Conservation (phyloP, 768 basidiomycete genomes). For the Agaricus subrufescens region DNA sequence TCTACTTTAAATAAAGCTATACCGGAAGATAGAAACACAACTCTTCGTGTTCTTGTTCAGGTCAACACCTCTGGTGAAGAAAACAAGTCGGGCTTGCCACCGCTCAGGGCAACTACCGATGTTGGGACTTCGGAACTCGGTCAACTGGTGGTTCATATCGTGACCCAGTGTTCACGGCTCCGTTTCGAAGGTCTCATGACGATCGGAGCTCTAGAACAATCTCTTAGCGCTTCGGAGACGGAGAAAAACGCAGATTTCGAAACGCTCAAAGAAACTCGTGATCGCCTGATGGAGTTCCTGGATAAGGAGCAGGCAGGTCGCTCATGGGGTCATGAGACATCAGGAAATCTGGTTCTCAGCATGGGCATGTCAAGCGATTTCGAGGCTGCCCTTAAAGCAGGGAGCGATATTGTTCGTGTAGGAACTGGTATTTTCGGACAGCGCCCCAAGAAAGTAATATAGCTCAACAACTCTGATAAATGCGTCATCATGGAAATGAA, state of each 20-base stretch:
- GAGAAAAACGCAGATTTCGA: slow-evolving; percentile 70
- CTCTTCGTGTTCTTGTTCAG: slow-evolving; percentile 83
- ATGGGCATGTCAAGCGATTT: slow-evolving; percentile 99
- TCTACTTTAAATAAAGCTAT: slow-evolving; percentile 73
- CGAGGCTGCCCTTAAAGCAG: slow-evolving; percentile 76
- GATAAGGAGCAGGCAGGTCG: slow-evolving; percentile 15
- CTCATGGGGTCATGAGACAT: slow-evolving; percentile 43
- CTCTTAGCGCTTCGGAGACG: slow-evolving; percentile 45
- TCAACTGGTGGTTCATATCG: slow-evolving; percentile 65
- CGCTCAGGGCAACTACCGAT: slow-evolving; percentile 37
- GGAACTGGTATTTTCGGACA: slow-evolving; percentile 88
- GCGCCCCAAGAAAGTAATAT: slow-evolving; percentile 47
- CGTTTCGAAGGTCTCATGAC: slow-evolving; percentile 91
- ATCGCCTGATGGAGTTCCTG: slow-evolving; percentile 47
- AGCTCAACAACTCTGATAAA: not conserved
- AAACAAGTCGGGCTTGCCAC: slow-evolving; percentile 79
- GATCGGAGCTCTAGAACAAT: slow-evolving; percentile 80
- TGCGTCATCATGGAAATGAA: no score
- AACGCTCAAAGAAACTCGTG: slow-evolving; percentile 57
- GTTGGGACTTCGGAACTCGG: slow-evolving; percentile 46
- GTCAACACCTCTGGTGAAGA: slow-evolving; percentile 95
- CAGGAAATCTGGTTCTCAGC: slow-evolving; percentile 57
- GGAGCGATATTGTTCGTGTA: slow-evolving; percentile 85
- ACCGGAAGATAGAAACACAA: slow-evolving; percentile 44
- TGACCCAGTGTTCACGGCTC: slow-evolving; percentile 69